Evolutionary conservation across 2,329 filamentous ascomycete species (phyloP).

Genomic region (Coniochaeta ligniaria): DNA sequence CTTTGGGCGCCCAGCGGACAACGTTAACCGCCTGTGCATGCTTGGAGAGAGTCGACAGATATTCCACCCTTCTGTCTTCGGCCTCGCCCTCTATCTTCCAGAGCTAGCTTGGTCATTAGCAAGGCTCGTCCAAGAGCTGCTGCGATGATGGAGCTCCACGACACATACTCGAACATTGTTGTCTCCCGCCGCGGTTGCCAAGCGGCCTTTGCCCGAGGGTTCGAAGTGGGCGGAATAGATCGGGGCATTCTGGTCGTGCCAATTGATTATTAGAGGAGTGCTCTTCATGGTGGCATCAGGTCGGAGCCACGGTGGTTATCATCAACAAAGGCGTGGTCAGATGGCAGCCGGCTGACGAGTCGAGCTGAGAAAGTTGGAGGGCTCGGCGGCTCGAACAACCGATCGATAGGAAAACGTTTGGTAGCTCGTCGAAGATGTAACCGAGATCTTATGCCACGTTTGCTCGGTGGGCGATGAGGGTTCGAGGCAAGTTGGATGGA

Average conservation of each 20-base stretch:
- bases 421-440: not conserved
- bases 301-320: conserved; percentile 7
- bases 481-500: no score
- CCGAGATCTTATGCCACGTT: not conserved
- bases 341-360: not conserved
- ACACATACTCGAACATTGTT: conserved; percentile 78
- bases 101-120: conserved; percentile 44
- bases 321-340: not conserved
- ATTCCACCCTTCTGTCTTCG: conserved; percentile 83
- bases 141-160: not conserved
- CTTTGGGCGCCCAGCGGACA: conserved; percentile 89
- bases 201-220: conserved; percentile 78
- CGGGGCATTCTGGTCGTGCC: conserved; percentile 95
- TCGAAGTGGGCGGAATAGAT: conserved; percentile 98
- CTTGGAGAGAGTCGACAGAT: conserved; percentile 83
- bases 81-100: conserved; percentile 86
- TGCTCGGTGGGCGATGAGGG: not conserved
- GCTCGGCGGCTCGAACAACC: not conserved
- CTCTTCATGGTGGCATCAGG: conserved; percentile 71
- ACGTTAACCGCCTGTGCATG: conserved; percentile 98
- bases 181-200: conserved; percentile 92
- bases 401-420: not conserved
- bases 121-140: not conserved
- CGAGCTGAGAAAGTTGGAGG: not conserved
- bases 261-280: conserved; percentile 92